Percentiles rank a stretch among this genome's conserved stretches.
These are phyloP conservation scores for Pseudocercospora fuligena DNA, from an alignment of 2,329 filamentous ascomycete species.

Conservation along the genomic window DNA sequence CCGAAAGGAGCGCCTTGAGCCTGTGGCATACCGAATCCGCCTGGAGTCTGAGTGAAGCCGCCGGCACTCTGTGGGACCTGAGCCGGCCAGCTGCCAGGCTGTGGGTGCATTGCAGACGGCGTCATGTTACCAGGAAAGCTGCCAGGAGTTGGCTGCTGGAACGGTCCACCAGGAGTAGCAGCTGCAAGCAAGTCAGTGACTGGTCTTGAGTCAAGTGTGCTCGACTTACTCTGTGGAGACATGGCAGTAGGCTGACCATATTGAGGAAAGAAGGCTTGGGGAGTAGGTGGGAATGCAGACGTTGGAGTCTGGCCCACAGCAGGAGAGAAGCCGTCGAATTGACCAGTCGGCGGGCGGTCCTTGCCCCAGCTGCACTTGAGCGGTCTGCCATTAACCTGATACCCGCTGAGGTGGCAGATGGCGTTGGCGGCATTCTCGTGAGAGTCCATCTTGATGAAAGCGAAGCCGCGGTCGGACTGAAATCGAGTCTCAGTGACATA, in stretches of 20 bases:
- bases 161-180: conserved; percentile 61
- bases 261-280: conserved; percentile 85
- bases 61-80: conserved; percentile 67
- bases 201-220: conserved; percentile 11
- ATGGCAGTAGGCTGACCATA: conserved; percentile 75
- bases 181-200: conserved; percentile 41
- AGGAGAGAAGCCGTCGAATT: conserved; percentile 77
- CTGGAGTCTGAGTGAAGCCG: conserved; percentile 69
- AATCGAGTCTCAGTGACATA: conserved; percentile 97
- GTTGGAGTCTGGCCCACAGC: conserved; percentile 70
- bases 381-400: conserved; percentile 95
- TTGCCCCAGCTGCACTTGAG: conserved; percentile 99
- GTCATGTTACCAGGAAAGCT: conserved; percentile 62
- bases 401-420: conserved; percentile 96
- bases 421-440: conserved; percentile 98
- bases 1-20: conserved; percentile 47
- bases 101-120: conserved; percentile 33
- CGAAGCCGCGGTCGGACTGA: conserved; percentile 96
- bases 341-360: conserved; percentile 86
- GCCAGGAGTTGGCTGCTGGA: conserved; percentile 65
- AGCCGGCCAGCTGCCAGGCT: conserved; percentile 53
- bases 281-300: conserved; percentile 77
- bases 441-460: conserved; percentile 98
- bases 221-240: conserved; percentile 54
- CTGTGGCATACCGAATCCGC: conserved; percentile 55